phyloP scores from a whole-genome alignment of 345 rosid genomes.

The Fremontodendron californicum region DNA sequence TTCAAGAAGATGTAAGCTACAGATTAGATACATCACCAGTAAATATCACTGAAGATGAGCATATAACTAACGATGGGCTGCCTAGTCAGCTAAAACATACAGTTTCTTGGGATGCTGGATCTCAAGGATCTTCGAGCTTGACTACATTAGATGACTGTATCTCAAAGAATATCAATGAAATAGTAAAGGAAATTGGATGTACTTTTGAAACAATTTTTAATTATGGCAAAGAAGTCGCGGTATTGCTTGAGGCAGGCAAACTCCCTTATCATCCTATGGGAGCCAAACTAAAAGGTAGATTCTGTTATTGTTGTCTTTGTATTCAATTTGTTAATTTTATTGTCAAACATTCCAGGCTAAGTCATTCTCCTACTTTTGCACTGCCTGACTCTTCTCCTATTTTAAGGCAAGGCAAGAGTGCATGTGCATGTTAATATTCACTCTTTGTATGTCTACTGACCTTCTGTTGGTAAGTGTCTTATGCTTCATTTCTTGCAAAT shows the following conservation, averaged over 20 bases:
- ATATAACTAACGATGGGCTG: slow-evolving; percentile 47
- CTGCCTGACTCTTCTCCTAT: not conserved
- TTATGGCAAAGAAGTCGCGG: slow-evolving; percentile 75
- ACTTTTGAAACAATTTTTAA: slow-evolving; percentile 63
- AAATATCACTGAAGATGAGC: slow-evolving; percentile 34
- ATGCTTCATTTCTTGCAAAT: slow-evolving; percentile 11
- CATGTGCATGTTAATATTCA: not conserved
- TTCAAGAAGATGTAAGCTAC: slow-evolving; percentile 17
- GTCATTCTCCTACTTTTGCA: not conserved
- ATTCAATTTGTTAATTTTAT: not conserved
- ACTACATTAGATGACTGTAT: slow-evolving; percentile 51
- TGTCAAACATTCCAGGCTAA: not conserved
- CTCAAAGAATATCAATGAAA: slow-evolving; percentile 70
- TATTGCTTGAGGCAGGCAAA: slow-evolving; percentile 73
- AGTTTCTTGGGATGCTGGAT: slow-evolving; percentile 35
- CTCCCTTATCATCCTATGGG: slow-evolving; percentile 59
- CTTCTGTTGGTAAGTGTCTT: not conserved
- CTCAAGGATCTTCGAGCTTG: slow-evolving; percentile 50
- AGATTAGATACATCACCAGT: slow-evolving; percentile 17
- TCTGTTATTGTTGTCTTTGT: slow-evolving; percentile 7
- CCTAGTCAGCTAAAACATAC: slow-evolving; percentile 60
- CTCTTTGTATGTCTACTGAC: not conserved
- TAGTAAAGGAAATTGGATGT: slow-evolving; percentile 63
- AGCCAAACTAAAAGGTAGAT: slow-evolving; percentile 52
- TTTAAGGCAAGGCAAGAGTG: not conserved